phyloP scores from a whole-genome alignment of 1,284 basidiomycete species.

The Rugosomyces carneus region DNA sequence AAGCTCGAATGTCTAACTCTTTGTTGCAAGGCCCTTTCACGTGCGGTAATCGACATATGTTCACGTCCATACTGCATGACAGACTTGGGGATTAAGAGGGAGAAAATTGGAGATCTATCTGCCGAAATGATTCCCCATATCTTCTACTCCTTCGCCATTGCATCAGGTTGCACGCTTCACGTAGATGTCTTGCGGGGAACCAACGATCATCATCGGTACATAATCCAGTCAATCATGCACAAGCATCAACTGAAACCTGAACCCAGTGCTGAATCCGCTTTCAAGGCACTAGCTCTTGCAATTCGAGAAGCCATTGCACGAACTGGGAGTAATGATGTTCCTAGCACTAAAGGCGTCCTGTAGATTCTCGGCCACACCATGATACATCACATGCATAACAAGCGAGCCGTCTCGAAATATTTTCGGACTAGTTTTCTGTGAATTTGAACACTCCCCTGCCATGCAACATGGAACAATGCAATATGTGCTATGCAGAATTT shows the following conservation, averaged over 20 bases:
- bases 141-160: constrained; percentile 90
- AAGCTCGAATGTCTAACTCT: constrained; percentile 8
- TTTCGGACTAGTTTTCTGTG: no score
- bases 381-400: no score
- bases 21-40: constrained; percentile 70
- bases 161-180: constrained; percentile 87
- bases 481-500: no score
- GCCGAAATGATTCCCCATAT: constrained; percentile 98
- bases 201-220: constrained; percentile 96
- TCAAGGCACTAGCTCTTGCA: constrained; percentile 95
- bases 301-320: constrained; percentile 89
- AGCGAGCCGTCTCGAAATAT: no score
- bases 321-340: constrained; percentile 89
- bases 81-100: constrained; percentile 84
- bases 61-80: constrained; percentile 94
- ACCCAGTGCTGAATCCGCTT: constrained; percentile 87
- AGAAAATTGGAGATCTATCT: constrained; percentile 95
- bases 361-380: no score
- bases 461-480: no score
- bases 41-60: constrained; percentile 98
- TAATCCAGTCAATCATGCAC: not conserved
- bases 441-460: no score
- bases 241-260: constrained; percentile 4
- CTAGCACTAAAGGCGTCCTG: constrained; percentile 95
- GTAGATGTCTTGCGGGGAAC: constrained; percentile 91